Evolutionary conservation across 768 basidiomycete species (phyloP), one percentile per base, ranked within the genome.

Genomic region (Sporobolomyces pararoseus): DNA sequence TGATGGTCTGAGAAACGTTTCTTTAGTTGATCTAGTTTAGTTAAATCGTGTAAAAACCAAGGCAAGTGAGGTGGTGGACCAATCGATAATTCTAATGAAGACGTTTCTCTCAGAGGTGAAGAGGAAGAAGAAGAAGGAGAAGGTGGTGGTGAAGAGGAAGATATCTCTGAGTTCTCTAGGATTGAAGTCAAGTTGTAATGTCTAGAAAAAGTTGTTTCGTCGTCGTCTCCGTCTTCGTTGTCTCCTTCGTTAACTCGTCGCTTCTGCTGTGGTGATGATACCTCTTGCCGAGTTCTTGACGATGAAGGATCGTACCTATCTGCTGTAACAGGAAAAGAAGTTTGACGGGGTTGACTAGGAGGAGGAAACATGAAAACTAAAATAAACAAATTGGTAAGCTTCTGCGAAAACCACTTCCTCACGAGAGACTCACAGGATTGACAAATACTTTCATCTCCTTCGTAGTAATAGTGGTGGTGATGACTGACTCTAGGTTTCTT

Each of bases 341-440:
- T 34, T 4, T 16, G 10, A 12, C 52, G 51, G 16, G n/a, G 37
- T 51, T 70, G 68, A 0, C 51, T 61, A 14, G 63, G 68, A 7
- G 68, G 63, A 0, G 63, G 68, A 13, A 65, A 49, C 32, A 65
- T 37, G 27, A 61, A 32, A n/a, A 64, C 63, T 70, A 0, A 19
- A n/a, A 13, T 29, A 21, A 25, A 34, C 16, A 42, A 9, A 27
- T n/a, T 14, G 54, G 13, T 19, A 12, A 55, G 23, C 7, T 55
- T 21, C 21, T 9, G 39, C 13, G 23, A 6, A 14, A 14, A 6
- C 10, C 13, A 21, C 46, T 55, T 5, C 3, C 31, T 23, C 23
- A 55, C 21, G 53, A 34, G 3, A 35, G 25, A 25, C 39, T 35
- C 35, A 57, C 55, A 57, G 10, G 55, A 57, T 63, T 42, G 37